phyloP scores from a whole-genome alignment of 345 rosid genomes.

The Geranium rotundifolium region DNA sequence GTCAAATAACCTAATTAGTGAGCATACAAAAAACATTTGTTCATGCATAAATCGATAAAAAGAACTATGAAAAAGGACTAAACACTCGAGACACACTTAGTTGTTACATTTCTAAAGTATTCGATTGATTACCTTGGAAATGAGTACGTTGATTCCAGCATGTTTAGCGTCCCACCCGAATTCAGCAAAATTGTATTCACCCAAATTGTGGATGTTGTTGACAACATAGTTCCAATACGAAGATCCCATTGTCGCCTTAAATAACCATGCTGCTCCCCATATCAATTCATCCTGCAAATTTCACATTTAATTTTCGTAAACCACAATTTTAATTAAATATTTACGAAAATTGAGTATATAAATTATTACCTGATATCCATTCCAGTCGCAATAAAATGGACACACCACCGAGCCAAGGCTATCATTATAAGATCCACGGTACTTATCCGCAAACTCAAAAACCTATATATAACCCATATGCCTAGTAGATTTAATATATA shows the following conservation, averaged over 20 bases:
- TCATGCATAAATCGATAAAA: too few relatives aligned
- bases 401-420: constrained; percentile 45
- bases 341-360: too few relatives aligned
- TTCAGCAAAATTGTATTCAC: constrained; percentile 21
- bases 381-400: constrained; percentile 68
- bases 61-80: too few relatives aligned
- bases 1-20: too few relatives aligned
- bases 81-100: too few relatives aligned
- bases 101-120: too few relatives aligned
- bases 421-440: constrained; percentile 60
- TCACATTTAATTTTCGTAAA: neutral
- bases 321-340: too few relatives aligned
- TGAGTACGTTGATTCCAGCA: constrained; percentile 62
- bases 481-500: too few relatives aligned
- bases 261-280: constrained; percentile 90
- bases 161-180: constrained; percentile 85
- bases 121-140: constrained; percentile 38
- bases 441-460: constrained; percentile 54
- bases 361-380: constrained; percentile 48
- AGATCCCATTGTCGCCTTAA: constrained; percentile 36
- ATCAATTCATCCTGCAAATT: constrained; percentile 60
- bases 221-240: constrained; percentile 36
- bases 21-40: too few relatives aligned
- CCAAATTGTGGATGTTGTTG: constrained; percentile 20
- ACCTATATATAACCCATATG: constrained; percentile 24